A percentile compares a stretch with the other conserved stretches of the same genome.
Conservation (phyloP, 108 stramenopile genomes). For the Nitzschia sp. region DNA sequence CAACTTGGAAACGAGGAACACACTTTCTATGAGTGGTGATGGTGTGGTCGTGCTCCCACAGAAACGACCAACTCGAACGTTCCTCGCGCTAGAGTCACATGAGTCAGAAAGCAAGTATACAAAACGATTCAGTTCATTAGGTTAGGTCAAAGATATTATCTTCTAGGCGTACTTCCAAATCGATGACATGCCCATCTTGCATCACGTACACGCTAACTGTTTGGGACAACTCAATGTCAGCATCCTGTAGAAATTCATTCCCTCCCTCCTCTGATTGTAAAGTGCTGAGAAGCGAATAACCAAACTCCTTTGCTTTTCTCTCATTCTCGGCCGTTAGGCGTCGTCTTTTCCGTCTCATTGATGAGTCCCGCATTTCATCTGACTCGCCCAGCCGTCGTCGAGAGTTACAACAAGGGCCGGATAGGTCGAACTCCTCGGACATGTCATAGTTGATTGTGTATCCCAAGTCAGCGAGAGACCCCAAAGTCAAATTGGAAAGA, state of each 20-base stretch:
- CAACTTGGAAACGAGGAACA: background rate
- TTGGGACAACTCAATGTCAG: background rate
- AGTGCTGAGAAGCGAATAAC: background rate
- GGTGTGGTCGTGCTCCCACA: too few species aligned
- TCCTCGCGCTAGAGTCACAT: too few species aligned
- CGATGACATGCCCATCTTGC: background rate
- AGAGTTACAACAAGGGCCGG: background rate
- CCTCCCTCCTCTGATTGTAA: background rate
- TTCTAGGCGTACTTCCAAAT: conserved; percentile 1
- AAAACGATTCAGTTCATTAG: too few species aligned
- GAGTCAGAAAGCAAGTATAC: too few species aligned
- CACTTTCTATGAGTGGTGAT: too few species aligned
- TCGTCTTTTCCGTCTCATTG: background rate
- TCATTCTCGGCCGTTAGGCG: background rate
- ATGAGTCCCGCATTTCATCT: background rate
- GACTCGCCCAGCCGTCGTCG: background rate
- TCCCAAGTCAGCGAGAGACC: background rate
- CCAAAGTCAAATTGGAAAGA: background rate
- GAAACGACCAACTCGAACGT: too few species aligned
- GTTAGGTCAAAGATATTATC: background rate
- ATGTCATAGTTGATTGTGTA: background rate
- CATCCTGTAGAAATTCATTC: background rate
- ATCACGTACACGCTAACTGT: background rate
- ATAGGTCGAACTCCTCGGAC: background rate
- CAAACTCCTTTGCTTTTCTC: background rate